These are phyloP conservation scores for Hippophae tibetana DNA, from an alignment of 306 rosid species.

Conservation along the genomic window DNA sequence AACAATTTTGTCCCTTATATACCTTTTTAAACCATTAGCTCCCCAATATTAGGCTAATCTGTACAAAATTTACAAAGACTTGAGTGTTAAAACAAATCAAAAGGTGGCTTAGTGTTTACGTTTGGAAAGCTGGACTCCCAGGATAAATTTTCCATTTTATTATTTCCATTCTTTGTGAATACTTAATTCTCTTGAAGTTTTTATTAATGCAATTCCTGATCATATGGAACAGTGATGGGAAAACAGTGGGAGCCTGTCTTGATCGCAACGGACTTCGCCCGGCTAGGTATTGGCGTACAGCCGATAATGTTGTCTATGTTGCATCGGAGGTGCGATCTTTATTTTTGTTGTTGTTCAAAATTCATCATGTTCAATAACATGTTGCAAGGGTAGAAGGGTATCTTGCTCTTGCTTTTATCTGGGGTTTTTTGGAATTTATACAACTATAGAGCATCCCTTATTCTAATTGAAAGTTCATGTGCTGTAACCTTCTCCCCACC, in stretches of 20 bases:
- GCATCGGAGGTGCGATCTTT: constrained; percentile 84
- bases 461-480: background rate
- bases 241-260: constrained; percentile 96
- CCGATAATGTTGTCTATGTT: constrained; percentile 93
- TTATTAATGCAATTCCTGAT: constrained; percentile 22
- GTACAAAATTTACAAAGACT: too few species aligned
- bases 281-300: constrained; percentile 98
- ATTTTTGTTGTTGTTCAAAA: constrained; percentile 11
- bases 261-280: constrained; percentile 99
- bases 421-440: constrained; percentile 1
- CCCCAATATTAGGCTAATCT: background rate
- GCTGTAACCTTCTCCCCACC: too few species aligned
- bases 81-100: too few species aligned
- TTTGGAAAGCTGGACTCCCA: too few species aligned
- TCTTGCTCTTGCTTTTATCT: constrained; percentile 5
- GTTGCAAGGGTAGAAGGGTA: constrained; percentile 12
- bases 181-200: background rate
- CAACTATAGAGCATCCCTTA: background rate
- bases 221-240: constrained; percentile 73
- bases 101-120: too few species aligned
- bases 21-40: background rate
- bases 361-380: constrained; percentile 18
- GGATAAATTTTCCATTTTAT: background rate
- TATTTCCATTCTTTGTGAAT: background rate
- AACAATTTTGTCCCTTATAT: background rate